These are phyloP conservation scores for Tetrahymena borealis DNA, from an alignment of 73 alveolate genomes.

Conservation along the genomic window DNA sequence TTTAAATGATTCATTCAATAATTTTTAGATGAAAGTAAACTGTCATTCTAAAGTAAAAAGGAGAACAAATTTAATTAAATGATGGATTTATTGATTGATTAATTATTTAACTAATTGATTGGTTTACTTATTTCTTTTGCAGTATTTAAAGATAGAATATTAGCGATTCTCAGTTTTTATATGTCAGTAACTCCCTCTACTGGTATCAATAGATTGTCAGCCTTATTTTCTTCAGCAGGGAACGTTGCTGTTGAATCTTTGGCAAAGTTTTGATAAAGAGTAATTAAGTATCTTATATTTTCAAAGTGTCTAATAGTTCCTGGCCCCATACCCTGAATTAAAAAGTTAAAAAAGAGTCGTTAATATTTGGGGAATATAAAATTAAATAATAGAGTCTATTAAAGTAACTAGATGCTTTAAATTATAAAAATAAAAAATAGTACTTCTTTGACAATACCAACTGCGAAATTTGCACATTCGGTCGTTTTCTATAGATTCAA, in stretches of 20 bases:
- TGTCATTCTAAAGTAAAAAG: neutral
- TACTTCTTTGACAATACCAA: constrained; percentile 35
- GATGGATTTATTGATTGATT: no score
- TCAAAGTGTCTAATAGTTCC: constrained; percentile 39
- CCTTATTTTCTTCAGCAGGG: constrained; percentile 20
- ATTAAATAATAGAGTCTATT: neutral
- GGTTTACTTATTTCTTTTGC: constrained; percentile 28
- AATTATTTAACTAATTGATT: no score
- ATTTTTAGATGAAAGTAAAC: neutral
- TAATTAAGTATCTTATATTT: constrained; percentile 18
- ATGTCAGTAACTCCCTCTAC: neutral
- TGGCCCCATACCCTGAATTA: constrained; percentile 1
- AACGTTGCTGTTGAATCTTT: constrained; percentile 2
- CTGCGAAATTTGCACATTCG: constrained; percentile 22
- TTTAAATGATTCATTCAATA: neutral
- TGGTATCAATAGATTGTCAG: neutral
- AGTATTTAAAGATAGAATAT: constrained; percentile 9
- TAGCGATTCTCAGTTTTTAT: neutral
- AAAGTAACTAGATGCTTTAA: neutral
- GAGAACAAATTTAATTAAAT: no score
- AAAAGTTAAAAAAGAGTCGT: neutral
- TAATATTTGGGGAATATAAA: neutral
- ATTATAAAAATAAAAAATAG: neutral
- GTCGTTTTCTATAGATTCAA: neutral
- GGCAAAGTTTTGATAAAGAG: constrained; percentile 5